Evolutionary conservation across 2,329 filamentous ascomycete species (phyloP), one percentile per base, ranked within the genome.

Genomic region (Aspergillus fischeri): DNA sequence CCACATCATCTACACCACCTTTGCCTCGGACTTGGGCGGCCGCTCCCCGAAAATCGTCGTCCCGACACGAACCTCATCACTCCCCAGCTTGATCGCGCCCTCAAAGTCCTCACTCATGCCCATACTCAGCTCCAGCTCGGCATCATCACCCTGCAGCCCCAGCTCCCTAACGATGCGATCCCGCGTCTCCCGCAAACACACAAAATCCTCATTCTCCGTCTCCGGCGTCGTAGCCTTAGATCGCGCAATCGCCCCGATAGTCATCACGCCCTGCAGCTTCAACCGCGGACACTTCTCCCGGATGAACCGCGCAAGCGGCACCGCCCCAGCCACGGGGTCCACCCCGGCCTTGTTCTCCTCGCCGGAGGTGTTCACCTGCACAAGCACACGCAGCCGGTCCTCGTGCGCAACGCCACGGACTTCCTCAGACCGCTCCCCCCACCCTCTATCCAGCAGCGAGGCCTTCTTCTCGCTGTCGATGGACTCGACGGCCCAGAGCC

Each of bases 91-190:
- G 68, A 97, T 87, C 0, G 94, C 94, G 7, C 88, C 89, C 78
- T 96, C 92, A 73, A 93, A 99, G 74, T 99, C 94, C 69, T 91
- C 86, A 71, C 92, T 97, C 94, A 99, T 99, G 6, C 93, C 93
- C 93, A 99, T 99, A 75, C 92, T 97, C 75, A 97, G 74, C 79
- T 97, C 92, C 66, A 97, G 71, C 59, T 81, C 81, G n/a, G 78
- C 75, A 17, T 79, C 70, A 3, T 61, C 63, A 4, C 63, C 71
- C 17, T 78, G 71, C 44, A 85, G 64, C 0, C 80, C 84, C 52
- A 92, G 68, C 63, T 86, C 87, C 68, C 76, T 69, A 2, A 81
- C 83, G 2, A 97, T 85, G 14, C 84, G 74, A 71, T 95, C 89
- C 55, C 90, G 80, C 70, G 89, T 87, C 67, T 88, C 81, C 52